Percentiles rank a stretch among this genome's conserved stretches.
These are phyloP conservation scores for Batkoa obscura DNA, from an alignment of 371 early-diverging fungal genomes.

Conservation along the genomic window DNA sequence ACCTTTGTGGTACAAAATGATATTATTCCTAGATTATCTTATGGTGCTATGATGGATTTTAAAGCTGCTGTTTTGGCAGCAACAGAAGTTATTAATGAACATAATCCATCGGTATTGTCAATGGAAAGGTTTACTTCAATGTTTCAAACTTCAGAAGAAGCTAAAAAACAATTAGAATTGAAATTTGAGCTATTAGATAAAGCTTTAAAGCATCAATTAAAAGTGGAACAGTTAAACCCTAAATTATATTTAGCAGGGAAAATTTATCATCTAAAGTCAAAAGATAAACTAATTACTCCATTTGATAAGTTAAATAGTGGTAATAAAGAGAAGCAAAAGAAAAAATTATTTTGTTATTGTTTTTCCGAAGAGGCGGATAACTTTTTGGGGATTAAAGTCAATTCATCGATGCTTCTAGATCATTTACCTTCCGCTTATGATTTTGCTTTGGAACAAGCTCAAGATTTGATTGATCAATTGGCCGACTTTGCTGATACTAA, in stretches of 20 bases:
- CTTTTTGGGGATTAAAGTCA: background rate
- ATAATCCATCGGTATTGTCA: background rate
- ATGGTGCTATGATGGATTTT: conserved; percentile 52
- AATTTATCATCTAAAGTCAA: background rate
- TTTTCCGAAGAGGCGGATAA: background rate
- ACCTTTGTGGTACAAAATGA: conserved; percentile 61
- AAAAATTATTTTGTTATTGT: background rate
- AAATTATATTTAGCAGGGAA: background rate
- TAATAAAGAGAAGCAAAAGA: too few relatives aligned
- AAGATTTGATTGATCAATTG: background rate
- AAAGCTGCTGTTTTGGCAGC: conserved; percentile 36
- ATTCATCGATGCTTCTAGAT: conserved; percentile 2
- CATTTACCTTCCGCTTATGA: conserved; percentile 5
- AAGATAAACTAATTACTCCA: background rate
- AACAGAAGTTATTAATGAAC: conserved; percentile 12
- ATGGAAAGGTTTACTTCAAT: background rate
- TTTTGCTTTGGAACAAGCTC: background rate
- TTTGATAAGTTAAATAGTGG: background rate
- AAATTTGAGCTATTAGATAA: background rate
- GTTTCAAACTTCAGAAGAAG: background rate
- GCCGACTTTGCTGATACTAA: too few relatives aligned
- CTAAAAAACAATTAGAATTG: background rate
- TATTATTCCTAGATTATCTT: conserved; percentile 50
- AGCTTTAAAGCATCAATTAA: background rate
- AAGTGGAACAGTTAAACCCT: background rate